These are phyloP conservation scores for Umbelopsis sp. DNA, from an alignment of 371 early-diverging fungal genomes.

Conservation along the genomic window DNA sequence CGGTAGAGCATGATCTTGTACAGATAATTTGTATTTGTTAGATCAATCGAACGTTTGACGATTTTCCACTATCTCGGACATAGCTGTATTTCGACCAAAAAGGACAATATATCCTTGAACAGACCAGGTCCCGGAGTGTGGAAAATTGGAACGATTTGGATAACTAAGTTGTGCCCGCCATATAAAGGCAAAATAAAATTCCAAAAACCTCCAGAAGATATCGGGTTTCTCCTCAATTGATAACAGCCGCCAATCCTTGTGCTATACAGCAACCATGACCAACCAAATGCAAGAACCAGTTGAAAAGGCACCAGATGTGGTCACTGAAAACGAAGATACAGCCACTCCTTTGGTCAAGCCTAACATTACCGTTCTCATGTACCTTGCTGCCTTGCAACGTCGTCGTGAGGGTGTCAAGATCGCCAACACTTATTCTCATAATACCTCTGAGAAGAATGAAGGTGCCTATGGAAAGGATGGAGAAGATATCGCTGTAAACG, in stretches of 20 bases:
- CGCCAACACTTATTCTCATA: neutral
- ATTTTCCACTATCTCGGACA: neutral
- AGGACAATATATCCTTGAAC: neutral
- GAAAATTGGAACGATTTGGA: neutral
- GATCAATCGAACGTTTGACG: too few relatives aligned
- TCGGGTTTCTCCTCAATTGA: too few relatives aligned
- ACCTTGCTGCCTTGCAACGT: neutral
- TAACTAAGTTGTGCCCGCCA: too few relatives aligned
- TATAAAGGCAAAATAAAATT: too few relatives aligned
- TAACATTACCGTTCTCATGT: neutral
- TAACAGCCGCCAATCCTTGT: too few relatives aligned
- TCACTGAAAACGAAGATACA: neutral
- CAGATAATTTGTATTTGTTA: too few relatives aligned
- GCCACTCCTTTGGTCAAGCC: neutral
- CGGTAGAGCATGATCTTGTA: too few relatives aligned
- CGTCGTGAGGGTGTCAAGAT: slow-evolving; percentile 7
- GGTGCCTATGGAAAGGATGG: neutral
- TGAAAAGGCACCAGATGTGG: neutral
- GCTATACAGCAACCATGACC: too few relatives aligned
- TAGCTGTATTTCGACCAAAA: neutral
- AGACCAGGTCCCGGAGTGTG: neutral
- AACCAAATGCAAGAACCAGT: too few relatives aligned
- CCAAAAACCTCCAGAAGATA: too few relatives aligned
- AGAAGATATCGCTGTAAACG: neutral
- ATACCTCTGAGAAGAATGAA: neutral